These are phyloP conservation scores for Trichosporon sp. DNA, from an alignment of 1,284 basidiomycete species.

Conservation along the genomic window DNA sequence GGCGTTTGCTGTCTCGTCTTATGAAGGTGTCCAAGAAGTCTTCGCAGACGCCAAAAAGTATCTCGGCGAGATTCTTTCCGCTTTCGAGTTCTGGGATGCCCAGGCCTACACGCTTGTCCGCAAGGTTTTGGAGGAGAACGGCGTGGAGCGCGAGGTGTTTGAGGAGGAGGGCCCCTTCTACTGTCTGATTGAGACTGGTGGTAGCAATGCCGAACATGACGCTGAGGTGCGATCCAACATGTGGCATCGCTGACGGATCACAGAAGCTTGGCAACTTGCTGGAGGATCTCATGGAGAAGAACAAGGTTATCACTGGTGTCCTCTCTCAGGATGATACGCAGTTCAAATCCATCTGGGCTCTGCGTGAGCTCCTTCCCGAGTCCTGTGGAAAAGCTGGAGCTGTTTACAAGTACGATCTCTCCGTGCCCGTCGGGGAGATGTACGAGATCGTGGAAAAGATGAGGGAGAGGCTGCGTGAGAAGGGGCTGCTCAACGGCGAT, in stretches of 20 bases:
- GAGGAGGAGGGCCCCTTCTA: constrained; percentile 81
- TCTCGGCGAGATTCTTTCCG: constrained; percentile 93
- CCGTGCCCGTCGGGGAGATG: constrained; percentile 85
- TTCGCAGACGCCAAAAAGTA: constrained; percentile 65
- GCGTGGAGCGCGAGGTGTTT: constrained; percentile 53
- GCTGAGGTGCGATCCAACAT: constrained; percentile 68
- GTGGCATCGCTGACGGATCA: constrained; percentile 3
- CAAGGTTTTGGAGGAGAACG: constrained; percentile 53
- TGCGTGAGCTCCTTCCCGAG: constrained; percentile 94
- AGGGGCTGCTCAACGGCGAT: constrained; percentile 68
- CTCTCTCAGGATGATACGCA: constrained; percentile 91
- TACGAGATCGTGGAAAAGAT: constrained; percentile 85
- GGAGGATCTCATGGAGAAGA: constrained; percentile 75
- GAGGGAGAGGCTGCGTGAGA: constrained; percentile 70
- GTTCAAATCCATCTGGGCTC: constrained; percentile 84
- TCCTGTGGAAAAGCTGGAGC: constrained; percentile 92
- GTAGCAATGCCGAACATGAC: constrained; percentile 90
- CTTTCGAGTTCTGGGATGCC: constrained; percentile 93
- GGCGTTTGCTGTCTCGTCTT: constrained; percentile 62
- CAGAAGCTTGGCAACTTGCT: constrained; percentile 87
- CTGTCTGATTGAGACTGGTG: constrained; percentile 90
- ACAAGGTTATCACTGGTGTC: constrained; percentile 86
- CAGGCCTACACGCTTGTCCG: constrained; percentile 79
- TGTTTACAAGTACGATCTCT: constrained; percentile 97
- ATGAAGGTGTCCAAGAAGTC: constrained; percentile 62